Evolutionary conservation across 2,329 filamentous ascomycete genomes (phyloP), one percentile per base, ranked within the genome.

Genomic region (Epichloe elymi): DNA sequence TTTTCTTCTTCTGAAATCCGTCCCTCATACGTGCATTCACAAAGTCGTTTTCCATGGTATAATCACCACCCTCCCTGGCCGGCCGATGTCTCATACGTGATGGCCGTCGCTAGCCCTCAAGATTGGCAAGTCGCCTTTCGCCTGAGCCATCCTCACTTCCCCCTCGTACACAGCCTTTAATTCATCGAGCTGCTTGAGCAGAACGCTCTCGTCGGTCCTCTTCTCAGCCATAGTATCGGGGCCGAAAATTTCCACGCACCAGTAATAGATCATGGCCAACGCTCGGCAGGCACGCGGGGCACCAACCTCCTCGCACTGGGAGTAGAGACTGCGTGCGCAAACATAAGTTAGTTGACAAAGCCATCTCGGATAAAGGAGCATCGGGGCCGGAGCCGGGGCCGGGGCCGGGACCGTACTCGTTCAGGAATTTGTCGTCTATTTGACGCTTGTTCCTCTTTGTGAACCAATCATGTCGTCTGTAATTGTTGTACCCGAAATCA

Each of bases 401-500:
- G 5, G 17, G 17, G 19, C 12, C 4, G 23, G 19, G 4, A 30
- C 67, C 46, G 47, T 48, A 71, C 68, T 75, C 72, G 0, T 39
- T 56, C 56, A 67, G 69, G 58, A 80, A 78, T 14, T 74, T 71
- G 42, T 62, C 57, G 48, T 80, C 76, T 73, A 6, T 54, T 60
- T 14, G 59, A 47, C 57, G 72, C 73, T 48, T 61, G 62, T 7
- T 55, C 59, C 4, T 63, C 59, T 43, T 11, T 1, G 14, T 43
- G 15, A 49, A 49, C 8, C 39, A 4, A 64, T 70, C 59, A 78
- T 76, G 2, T 75, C 68, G 2, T 50, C 61, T 57, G 78, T 74
- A 2, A 47, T 80, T 80, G 14, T 68, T 62, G 59, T 77, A 76
- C 1, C 75, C 75, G 58, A 80, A 80, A 56, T 80, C 77, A 53